A percentile compares a stretch with the other conserved stretches of the same genome.
Conservation (phyloP, 352 stramenopile genomes). For the Pythium aquatile region DNA sequence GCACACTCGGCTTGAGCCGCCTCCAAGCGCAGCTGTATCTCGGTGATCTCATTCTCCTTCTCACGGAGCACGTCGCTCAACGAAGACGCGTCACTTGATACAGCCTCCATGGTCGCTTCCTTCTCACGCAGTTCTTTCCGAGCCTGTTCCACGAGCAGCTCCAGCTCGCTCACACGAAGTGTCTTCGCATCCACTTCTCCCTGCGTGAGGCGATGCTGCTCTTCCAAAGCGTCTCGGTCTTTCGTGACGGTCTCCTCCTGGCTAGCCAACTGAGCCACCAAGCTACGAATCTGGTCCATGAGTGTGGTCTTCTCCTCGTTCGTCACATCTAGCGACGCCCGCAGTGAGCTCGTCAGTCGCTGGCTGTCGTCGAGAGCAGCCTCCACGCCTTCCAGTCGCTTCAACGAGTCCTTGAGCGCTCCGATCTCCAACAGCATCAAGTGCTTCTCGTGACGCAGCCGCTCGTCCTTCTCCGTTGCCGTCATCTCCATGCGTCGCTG, state of each 20-base stretch:
- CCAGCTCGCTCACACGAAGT: background rate
- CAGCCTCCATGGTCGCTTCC: background rate
- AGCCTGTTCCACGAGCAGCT: background rate
- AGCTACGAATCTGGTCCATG: background rate
- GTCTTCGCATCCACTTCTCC: conserved; percentile 2
- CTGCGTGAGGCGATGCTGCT: background rate
- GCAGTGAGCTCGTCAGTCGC: conserved; percentile 14
- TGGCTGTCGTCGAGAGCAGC: conserved; percentile 22
- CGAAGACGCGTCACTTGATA: conserved; percentile 15
- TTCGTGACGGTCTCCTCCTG: background rate
- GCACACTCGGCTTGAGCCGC: background rate
- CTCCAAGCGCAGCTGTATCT: background rate
- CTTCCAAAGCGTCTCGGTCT: background rate
- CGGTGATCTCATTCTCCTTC: background rate
- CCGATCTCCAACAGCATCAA: conserved; percentile 46
- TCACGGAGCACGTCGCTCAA: background rate
- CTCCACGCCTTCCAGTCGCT: conserved; percentile 43
- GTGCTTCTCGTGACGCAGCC: conserved; percentile 43
- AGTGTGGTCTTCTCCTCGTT: conserved; percentile 7
- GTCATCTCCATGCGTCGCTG: conserved; percentile 35
- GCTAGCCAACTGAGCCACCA: conserved; percentile 1
- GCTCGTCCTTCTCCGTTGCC: conserved; percentile 42
- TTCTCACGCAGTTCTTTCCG: conserved; percentile 5
- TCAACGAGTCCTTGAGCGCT: conserved; percentile 39
- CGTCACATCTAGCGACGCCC: background rate